These are phyloP conservation scores for Neurospora sp. DNA, from an alignment of 495 filamentous ascomycete genomes.

Conservation along the genomic window DNA sequence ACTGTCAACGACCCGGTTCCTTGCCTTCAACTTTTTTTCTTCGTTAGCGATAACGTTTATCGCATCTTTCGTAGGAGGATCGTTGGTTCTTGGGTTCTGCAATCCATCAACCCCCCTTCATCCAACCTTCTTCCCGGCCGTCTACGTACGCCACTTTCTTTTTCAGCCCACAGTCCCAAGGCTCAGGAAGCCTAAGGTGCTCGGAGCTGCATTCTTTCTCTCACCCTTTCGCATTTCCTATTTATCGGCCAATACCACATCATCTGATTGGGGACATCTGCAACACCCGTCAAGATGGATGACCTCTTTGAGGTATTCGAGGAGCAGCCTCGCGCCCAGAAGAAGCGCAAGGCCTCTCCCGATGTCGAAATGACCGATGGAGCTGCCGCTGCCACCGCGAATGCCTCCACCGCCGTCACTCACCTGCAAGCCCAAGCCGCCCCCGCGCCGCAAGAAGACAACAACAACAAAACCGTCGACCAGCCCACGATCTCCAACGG, in stretches of 20 bases:
- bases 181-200: not conserved
- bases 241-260: not conserved
- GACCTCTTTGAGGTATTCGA: constrained; percentile 83
- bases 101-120: not conserved
- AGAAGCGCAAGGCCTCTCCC: constrained; percentile 72
- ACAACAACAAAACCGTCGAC: not conserved
- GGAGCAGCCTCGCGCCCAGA: constrained; percentile 44
- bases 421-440: not conserved
- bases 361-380: constrained; percentile 44
- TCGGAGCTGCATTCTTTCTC: not conserved
- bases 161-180: not conserved
- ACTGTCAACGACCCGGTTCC: constrained; percentile 2
- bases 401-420: not conserved
- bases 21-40: constrained; percentile 19
- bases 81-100: not conserved
- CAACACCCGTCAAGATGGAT: constrained; percentile 45
- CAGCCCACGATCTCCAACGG: constrained; percentile 11
- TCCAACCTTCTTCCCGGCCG: not conserved
- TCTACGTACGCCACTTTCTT: not conserved
- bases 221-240: not conserved
- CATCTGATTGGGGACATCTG: not conserved
- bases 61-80: not conserved
- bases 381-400: constrained; percentile 3
- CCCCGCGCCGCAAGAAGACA: not conserved
- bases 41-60: constrained; percentile 1